phyloP scores from a whole-genome alignment of 305 asterid species.

The Rubia peregrina region DNA sequence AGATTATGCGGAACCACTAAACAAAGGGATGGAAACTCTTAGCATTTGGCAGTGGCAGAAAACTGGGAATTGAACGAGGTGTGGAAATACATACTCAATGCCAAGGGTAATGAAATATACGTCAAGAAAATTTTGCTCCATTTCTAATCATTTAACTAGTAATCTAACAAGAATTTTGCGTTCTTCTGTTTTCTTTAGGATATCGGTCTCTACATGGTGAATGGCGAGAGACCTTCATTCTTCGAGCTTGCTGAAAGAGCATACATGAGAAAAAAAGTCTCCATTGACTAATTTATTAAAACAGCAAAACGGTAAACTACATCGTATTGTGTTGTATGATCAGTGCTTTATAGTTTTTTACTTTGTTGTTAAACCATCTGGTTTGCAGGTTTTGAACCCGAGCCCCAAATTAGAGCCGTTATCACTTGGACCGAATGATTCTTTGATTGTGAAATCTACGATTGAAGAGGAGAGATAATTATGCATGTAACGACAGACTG shows the following conservation, averaged over 20 bases:
- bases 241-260: constrained; percentile 91
- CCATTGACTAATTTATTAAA: constrained; percentile 69
- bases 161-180: neutral
- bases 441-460: constrained; percentile 80
- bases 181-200: constrained; percentile 38
- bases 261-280: constrained; percentile 78
- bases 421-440: constrained; percentile 45
- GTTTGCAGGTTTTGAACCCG: constrained; percentile 77
- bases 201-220: constrained; percentile 70
- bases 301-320: constrained; percentile 54
- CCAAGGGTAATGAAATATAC: constrained; percentile 94
- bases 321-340: neutral
- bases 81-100: constrained; percentile 88
- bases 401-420: constrained; percentile 67
- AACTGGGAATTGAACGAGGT: constrained; percentile 76
- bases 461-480: constrained; percentile 55
- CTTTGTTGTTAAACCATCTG: constrained; percentile 4
- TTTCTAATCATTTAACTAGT: neutral
- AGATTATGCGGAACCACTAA: neutral
- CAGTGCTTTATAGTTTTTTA: neutral
- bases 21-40: constrained; percentile 10
- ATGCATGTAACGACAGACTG: too few species aligned
- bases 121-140: constrained; percentile 36
- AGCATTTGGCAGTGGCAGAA: constrained; percentile 58
- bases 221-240: constrained; percentile 71